phyloP scores from a whole-genome alignment of 768 basidiomycete species.

The Roridomyces roridus region DNA sequence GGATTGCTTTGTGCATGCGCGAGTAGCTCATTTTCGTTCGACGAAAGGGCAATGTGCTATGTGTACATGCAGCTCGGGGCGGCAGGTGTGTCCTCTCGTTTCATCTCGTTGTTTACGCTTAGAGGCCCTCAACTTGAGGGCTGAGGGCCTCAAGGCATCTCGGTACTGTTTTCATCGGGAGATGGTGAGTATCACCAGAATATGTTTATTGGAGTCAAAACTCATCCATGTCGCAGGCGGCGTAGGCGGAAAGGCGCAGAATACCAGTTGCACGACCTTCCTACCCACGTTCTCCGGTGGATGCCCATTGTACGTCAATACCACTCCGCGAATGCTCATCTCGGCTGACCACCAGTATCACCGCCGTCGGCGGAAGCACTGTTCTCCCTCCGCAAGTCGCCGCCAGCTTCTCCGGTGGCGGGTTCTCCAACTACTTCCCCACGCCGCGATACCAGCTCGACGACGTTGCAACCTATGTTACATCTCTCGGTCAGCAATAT shows the following conservation, averaged over 20 bases:
- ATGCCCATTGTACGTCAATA: slow-evolving; percentile 32
- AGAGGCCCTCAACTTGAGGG: too few species aligned
- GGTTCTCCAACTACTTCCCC: slow-evolving; percentile 25
- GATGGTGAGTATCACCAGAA: too few species aligned
- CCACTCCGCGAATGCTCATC: slow-evolving; percentile 39
- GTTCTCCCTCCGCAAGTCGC: slow-evolving; percentile 44
- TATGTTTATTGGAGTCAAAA: slow-evolving; percentile 12
- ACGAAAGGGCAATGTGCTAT: slow-evolving; percentile 32
- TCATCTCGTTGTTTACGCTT: too few species aligned
- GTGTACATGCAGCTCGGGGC: slow-evolving; percentile 22
- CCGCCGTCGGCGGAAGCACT: slow-evolving; percentile 49
- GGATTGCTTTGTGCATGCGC: too few species aligned
- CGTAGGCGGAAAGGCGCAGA: slow-evolving; percentile 34
- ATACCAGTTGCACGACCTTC: slow-evolving; percentile 37
- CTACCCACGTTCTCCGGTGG: slow-evolving; percentile 42
- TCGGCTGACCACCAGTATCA: slow-evolving; percentile 51
- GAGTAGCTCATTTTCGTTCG: slow-evolving; percentile 31
- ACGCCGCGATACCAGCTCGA: slow-evolving; percentile 24
- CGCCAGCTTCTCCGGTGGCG: too few species aligned
- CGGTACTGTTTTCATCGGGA: too few species aligned
- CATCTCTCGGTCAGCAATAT: slow-evolving; percentile 28
- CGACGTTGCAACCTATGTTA: slow-evolving; percentile 25
- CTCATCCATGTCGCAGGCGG: slow-evolving; percentile 17
- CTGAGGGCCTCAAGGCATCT: too few species aligned
- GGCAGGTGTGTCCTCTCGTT: too few species aligned